phyloP scores from a whole-genome alignment of 331 rosid genomes.

The Prunus yedoensis region DNA sequence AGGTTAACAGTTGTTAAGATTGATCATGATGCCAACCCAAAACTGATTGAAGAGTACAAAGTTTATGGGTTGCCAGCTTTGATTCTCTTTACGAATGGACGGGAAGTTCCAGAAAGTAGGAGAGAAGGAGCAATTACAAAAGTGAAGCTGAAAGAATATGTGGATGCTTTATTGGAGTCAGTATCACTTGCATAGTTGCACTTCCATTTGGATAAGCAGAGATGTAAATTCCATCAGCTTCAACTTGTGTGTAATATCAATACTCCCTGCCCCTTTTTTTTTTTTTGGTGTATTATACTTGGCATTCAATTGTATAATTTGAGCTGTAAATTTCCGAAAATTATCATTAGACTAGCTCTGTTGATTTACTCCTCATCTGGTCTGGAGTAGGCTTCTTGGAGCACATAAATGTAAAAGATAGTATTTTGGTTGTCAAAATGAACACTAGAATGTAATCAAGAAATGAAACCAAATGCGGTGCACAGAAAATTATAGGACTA shows the following conservation, averaged over 20 bases:
- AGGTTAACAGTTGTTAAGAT: constrained; percentile 70
- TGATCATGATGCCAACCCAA: constrained; percentile 83
- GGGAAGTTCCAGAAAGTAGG: constrained; percentile 77
- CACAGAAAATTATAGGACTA: too few species aligned
- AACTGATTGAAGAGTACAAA: constrained; percentile 63
- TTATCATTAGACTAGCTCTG: neutral
- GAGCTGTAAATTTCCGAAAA: constrained; percentile 12
- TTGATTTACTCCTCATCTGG: neutral
- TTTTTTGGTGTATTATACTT: neutral
- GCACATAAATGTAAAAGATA: neutral
- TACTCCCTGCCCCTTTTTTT: neutral
- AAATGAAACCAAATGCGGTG: too few species aligned
- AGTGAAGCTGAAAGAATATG: constrained; percentile 63
- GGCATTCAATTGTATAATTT: constrained; percentile 3
- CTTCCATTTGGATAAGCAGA: neutral
- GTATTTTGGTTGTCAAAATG: neutral
- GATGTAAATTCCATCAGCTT: neutral
- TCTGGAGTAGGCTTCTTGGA: neutral
- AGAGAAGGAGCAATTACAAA: constrained; percentile 89
- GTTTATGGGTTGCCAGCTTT: constrained; percentile 80
- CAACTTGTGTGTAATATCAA: constrained; percentile 5
- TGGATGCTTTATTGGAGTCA: constrained; percentile 65
- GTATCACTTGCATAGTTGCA: constrained; percentile 47
- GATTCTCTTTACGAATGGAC: constrained; percentile 76
- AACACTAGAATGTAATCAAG: neutral